Conservation (phyloP, 2,329 filamentous ascomycete genomes). For the Aspergillus sp. region DNA sequence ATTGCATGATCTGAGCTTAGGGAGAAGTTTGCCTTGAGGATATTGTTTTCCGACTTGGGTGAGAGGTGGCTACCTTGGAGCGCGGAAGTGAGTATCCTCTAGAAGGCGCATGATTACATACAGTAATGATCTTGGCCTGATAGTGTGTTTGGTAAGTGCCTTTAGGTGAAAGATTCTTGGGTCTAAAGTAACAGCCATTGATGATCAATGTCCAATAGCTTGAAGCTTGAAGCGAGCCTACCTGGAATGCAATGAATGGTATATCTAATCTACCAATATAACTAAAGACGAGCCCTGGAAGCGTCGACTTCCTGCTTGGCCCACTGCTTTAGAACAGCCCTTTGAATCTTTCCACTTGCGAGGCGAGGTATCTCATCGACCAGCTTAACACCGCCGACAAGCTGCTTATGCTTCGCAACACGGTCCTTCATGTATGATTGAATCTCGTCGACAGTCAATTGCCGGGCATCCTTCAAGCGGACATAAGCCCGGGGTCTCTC, state of each 20-base stretch:
- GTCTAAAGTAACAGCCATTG: no score
- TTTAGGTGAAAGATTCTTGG: no score
- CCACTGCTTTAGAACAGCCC: conserved; percentile 35
- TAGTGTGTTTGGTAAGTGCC: no score
- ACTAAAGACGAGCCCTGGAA: background rate
- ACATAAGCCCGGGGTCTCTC: conserved; percentile 57
- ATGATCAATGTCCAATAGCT: no score
- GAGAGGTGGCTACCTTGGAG: background rate
- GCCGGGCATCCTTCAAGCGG: conserved; percentile 44
- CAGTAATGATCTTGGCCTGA: no score
- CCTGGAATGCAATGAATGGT: background rate
- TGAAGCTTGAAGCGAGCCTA: no score
- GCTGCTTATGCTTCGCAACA: conserved; percentile 53
- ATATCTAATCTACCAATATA: background rate
- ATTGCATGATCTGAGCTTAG: background rate
- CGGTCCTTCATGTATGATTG: conserved; percentile 42
- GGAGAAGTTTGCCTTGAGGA: background rate
- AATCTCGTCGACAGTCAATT: conserved; percentile 2
- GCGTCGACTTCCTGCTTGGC: background rate
- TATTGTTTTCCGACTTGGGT: background rate
- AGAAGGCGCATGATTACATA: background rate
- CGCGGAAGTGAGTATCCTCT: background rate
- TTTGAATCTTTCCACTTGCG: conserved; percentile 57
- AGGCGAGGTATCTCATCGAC: conserved; percentile 58
- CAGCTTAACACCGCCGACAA: conserved; percentile 53